Conservation (phyloP, 2,329 filamentous ascomycete genomes). For the Fusarium sp. region DNA sequence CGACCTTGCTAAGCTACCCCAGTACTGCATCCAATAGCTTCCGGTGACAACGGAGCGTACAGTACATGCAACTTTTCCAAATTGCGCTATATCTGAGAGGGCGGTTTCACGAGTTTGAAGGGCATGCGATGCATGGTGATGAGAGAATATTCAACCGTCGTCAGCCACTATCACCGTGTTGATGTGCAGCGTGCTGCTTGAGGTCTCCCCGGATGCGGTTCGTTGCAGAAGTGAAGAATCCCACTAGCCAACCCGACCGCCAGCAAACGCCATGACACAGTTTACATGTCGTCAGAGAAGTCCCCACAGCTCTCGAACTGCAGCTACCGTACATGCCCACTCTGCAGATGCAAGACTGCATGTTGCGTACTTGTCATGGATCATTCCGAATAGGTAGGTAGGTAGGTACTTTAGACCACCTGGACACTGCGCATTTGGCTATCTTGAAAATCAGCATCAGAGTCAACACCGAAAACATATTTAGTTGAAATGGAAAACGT, state of each 20-base stretch:
- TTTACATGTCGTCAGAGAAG: conserved; percentile 36
- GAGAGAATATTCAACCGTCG: neutral
- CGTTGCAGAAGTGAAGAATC: conserved; percentile 14
- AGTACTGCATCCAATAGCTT: conserved; percentile 31
- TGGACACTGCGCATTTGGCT: neutral
- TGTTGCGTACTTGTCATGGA: conserved; percentile 14
- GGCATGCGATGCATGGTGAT: neutral
- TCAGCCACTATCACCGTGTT: neutral
- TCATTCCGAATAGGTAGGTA: neutral
- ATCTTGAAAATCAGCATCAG: neutral
- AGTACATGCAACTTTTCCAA: neutral
- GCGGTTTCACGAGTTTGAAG: neutral
- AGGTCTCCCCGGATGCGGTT: conserved; percentile 28
- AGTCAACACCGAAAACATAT: neutral
- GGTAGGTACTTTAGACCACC: neutral
- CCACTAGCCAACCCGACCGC: conserved; percentile 11
- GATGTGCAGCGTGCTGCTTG: neutral
- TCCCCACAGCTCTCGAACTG: conserved; percentile 32
- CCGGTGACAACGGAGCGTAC: conserved; percentile 11
- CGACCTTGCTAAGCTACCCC: conserved; percentile 31
- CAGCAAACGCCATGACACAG: conserved; percentile 24
- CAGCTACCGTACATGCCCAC: conserved; percentile 27
- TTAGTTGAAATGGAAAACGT: neutral
- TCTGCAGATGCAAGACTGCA: conserved; percentile 8
- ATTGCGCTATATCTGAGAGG: conserved; percentile 4